phyloP scores from a whole-genome alignment of 208 protist species.

The Leishmania guyanensis region DNA sequence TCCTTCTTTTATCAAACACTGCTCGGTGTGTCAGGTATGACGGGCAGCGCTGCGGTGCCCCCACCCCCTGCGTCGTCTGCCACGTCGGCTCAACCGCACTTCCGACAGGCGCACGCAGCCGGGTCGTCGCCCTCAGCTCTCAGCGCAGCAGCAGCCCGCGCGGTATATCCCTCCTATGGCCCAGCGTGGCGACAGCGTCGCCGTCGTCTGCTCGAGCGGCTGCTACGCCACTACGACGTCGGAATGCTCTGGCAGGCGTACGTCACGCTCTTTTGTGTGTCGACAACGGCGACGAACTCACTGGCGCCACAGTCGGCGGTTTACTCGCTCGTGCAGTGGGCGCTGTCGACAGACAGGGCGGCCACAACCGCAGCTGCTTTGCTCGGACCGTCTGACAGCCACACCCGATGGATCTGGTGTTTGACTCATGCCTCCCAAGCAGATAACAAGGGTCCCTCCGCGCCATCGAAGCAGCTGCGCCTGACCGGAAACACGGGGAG shows the following conservation, averaged over 20 bases:
- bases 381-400: slow-evolving; percentile 1
- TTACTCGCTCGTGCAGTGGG: slow-evolving; percentile 19
- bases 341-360: slow-evolving; percentile 4
- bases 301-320: slow-evolving; percentile 28
- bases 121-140: background rate
- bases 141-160: background rate
- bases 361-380: slow-evolving; percentile 9
- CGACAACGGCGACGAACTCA: slow-evolving; percentile 4
- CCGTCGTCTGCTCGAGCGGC: slow-evolving; percentile 21
- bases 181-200: slow-evolving; percentile 28
- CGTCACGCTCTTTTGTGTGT: slow-evolving; percentile 26
- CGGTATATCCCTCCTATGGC: background rate
- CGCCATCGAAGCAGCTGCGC: background rate
- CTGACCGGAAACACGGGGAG: background rate
- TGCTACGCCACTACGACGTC: slow-evolving; percentile 31
- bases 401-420: slow-evolving; percentile 25
- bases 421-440: background rate
- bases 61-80: too few relatives aligned
- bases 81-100: background rate
- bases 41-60: background rate
- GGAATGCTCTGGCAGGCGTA: slow-evolving; percentile 36
- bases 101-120: background rate
- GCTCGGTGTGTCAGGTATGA: slow-evolving; percentile 10
- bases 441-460: background rate
- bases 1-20: slow-evolving; percentile 19